Base-by-base conservation (phyloP, 495 filamentous ascomycete species). In the Talaromyces ruber region DNA sequence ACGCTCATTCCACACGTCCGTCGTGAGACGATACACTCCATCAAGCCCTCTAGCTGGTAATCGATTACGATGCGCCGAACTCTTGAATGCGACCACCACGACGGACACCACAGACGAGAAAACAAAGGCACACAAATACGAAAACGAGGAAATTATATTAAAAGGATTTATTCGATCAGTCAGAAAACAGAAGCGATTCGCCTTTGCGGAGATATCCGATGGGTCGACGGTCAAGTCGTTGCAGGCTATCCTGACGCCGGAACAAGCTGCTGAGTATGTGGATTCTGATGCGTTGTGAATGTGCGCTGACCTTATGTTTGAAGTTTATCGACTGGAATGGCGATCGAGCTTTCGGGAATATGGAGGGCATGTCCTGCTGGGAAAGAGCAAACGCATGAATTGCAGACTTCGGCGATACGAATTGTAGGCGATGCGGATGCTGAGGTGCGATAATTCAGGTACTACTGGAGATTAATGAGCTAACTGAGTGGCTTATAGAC, bases 171-270 rank as follows among this genome's bases (percentile, higher is more conserved):
- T 98, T 63, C 85, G 90, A 54, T 91, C 91, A 16, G 85, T 97
- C 61, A 84, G 95, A 61, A 88, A 89, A 67, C 93, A 95, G 76
- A 96, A 96, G 74, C 79, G 79, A 50, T 77, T 85, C 63, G 85
- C 86, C 14, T 98, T 98, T 76, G 90, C 91, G 16, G 82, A 90
- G 58, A 79, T 98, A 58, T 86, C 88, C 4, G 94, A 98, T 79
- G 94, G 94, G 34, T 96, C 95, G 14, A 91, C 88, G 30, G 74
- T 89, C 52, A 75, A 86, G 55, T 76, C 91, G 51, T 67, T 98
- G 50, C 95, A 98, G 76, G 93, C 87, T 30, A 84, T 98, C 28
- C 74, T 98, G 63, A 85, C 81, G 59, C 86, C 88, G 62, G 78
- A 84, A 59, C 86, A 91, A 68, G 88, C 91, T 63, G 79, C 88